Percentiles rank a stretch among this genome's conserved stretches.
phyloP scores from a whole-genome alignment of 495 filamentous ascomycete genomes.

The Tuber melanosporum region DNA sequence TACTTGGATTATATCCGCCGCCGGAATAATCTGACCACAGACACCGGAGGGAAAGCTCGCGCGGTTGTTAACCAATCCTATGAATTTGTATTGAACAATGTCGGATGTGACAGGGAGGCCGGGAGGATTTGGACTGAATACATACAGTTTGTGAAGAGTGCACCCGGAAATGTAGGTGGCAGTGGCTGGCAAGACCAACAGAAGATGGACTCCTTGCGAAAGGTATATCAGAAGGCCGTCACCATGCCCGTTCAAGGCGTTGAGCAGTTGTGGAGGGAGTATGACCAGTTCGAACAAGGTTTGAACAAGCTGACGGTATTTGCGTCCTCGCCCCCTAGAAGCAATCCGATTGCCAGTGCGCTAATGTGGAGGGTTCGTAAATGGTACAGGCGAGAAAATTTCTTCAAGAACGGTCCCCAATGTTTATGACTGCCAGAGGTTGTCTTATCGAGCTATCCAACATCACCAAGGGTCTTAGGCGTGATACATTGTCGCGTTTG shows the following conservation, averaged over 20 bases:
- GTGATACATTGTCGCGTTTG: slow-evolving; percentile 69
- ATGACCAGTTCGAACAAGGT: slow-evolving; percentile 87
- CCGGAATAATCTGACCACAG: slow-evolving; percentile 73
- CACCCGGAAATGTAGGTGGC: slow-evolving; percentile 77
- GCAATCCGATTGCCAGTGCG: slow-evolving; percentile 9
- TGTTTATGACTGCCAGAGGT: slow-evolving; percentile 88
- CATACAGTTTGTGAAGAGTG: slow-evolving; percentile 77
- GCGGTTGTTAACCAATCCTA: slow-evolving; percentile 73
- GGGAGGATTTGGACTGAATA: slow-evolving; percentile 90
- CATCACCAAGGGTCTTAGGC: slow-evolving; percentile 67
- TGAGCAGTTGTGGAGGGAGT: slow-evolving; percentile 88
- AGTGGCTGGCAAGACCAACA: slow-evolving; percentile 87
- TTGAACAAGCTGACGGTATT: slow-evolving; percentile 80
- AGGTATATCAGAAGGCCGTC: slow-evolving; percentile 83
- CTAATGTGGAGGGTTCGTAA: slow-evolving; percentile 32
- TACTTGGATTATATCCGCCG: slow-evolving; percentile 94
- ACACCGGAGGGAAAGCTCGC: slow-evolving; percentile 67
- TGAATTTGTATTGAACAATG: slow-evolving; percentile 79
- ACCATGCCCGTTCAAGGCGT: slow-evolving; percentile 72
- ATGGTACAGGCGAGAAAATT: slow-evolving; percentile 72
- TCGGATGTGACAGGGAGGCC: slow-evolving; percentile 88
- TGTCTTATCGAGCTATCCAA: slow-evolving; percentile 77
- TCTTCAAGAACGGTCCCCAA: slow-evolving; percentile 79
- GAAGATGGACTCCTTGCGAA: slow-evolving; percentile 89
- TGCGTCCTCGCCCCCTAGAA: slow-evolving; percentile 8